Evolutionary conservation across 2,329 filamentous ascomycete genomes (phyloP), one percentile per base, ranked within the genome.

Genomic region (Fusarium sarcochroum): DNA sequence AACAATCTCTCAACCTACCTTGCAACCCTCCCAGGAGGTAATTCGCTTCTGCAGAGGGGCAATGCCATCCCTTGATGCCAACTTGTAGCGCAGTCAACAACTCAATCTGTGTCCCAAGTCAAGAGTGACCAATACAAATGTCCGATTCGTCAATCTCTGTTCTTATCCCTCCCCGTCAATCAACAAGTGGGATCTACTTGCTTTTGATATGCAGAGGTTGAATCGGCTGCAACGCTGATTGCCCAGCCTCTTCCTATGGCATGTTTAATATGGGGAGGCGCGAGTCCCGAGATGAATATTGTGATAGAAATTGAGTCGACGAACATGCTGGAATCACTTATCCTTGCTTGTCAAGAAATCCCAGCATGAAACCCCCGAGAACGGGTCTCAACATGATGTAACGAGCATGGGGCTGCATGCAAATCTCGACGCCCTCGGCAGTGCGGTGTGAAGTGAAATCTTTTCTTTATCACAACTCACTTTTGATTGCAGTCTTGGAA

Each of bases 211-310:
- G 21, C 14, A 35, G 20, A 32, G 37, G 17, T 35, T 7, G 35
- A 34, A 41, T 40, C n/a, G 34, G 35, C 46, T 34, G n/a, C 17
- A 51, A 41, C 20, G 23, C 27, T 56, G 21, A 42, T 42, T 52
- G 30, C 11, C 27, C 27, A 56, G 59, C 46, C 23, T 52, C 30
- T 60, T 25, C 59, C 58, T 60, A 20, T 54, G 56, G 41, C 55
- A 44, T 69, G 70, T 68, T 70, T 69, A 70, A 69, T 66, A 49
- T 61, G 58, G 66, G 58, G 63, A 42, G 54, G 27, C 13, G 41
- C 17, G 40, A 49, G 42, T 47, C 49, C 49, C 48, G 41, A 64
- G 58, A 70, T 55, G 53, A 45, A 61, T 44, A 42, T 58, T 56
- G 56, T 46, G 37, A 38, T 47, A 30, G 13, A 30, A 30, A 62